Conservation (phyloP, 768 basidiomycete genomes). For the Pisolithus albus region DNA sequence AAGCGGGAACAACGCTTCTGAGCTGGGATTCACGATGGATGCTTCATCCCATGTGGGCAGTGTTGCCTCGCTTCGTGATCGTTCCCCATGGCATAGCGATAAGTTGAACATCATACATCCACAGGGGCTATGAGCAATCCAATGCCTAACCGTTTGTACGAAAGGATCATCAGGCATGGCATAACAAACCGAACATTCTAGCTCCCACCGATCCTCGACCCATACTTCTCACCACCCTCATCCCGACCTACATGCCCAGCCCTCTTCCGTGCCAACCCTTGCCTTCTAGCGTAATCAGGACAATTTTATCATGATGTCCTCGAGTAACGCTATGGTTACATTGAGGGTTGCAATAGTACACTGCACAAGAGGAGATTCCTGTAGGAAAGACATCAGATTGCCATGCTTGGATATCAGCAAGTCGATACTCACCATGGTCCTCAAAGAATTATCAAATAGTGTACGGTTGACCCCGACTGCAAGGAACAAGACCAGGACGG, state of each 20-base stretch:
- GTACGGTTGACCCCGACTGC: no score
- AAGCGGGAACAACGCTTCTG: neutral
- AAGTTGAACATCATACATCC: neutral
- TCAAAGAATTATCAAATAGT: no score
- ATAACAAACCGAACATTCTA: constrained; percentile 20
- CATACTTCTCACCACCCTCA: constrained; percentile 9
- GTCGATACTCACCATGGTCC: no score
- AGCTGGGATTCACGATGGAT: neutral
- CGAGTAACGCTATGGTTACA: no score
- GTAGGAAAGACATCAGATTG: no score
- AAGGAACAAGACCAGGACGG: no score
- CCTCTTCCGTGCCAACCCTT: constrained; percentile 12
- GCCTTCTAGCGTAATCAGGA: no score
- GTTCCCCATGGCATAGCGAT: constrained; percentile 7
- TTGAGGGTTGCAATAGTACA: no score
- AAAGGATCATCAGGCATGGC: constrained; percentile 12
- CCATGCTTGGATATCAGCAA: no score
- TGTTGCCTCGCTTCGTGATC: constrained; percentile 36
- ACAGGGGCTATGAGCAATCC: constrained; percentile 21
- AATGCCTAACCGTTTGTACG: constrained; percentile 22
- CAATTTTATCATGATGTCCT: no score
- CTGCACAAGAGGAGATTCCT: no score
- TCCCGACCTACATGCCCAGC: constrained; percentile 5
- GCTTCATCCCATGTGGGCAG: constrained; percentile 13
- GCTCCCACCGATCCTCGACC: constrained; percentile 17